Conservation (phyloP, 2,329 filamentous ascomycete genomes). For the Fusarium begoniae region DNA sequence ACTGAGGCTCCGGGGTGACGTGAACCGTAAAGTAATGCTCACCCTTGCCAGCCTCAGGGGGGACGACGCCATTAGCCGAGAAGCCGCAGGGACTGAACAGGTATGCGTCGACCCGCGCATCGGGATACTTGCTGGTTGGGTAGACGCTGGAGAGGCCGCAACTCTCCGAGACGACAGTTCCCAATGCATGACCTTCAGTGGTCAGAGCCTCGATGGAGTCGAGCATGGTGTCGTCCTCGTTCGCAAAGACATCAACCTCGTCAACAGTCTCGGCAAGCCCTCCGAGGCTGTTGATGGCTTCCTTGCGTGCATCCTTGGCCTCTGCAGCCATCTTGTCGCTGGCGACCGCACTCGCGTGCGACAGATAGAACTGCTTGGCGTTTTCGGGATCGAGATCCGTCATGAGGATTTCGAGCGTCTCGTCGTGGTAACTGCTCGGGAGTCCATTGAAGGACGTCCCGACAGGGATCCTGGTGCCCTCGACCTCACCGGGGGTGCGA, state of each 20-base stretch:
- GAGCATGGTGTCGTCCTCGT: constrained; percentile 62
- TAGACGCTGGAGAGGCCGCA: constrained; percentile 93
- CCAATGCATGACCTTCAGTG: constrained; percentile 92
- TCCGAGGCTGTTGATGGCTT: constrained; percentile 67
- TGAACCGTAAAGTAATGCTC: constrained; percentile 98
- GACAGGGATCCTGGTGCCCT: constrained; percentile 64
- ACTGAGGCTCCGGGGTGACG: constrained; percentile 95
- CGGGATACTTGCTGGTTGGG: constrained; percentile 84
- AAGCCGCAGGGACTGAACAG: constrained; percentile 97
- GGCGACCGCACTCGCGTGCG: constrained; percentile 86
- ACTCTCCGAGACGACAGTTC: constrained; percentile 88
- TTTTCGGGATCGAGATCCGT: constrained; percentile 75
- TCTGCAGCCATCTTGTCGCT: constrained; percentile 78
- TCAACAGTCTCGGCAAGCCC: constrained; percentile 64
- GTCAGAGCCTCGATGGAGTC: constrained; percentile 77
- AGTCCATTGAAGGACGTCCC: constrained; percentile 52
- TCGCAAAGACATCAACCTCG: constrained; percentile 84
- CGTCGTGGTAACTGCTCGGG: constrained; percentile 69
- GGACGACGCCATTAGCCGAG: constrained; percentile 95
- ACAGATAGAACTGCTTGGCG: constrained; percentile 75
- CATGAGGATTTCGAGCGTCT: constrained; percentile 80
- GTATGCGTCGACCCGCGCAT: constrained; percentile 94
- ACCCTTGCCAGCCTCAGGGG: constrained; percentile 67
- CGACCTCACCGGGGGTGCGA: constrained; percentile 70
- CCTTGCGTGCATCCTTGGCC: constrained; percentile 69